Evolutionary conservation across 768 basidiomycete genomes (phyloP), one percentile per base, ranked within the genome.

Genomic region (Panaeolus cyanescens): DNA sequence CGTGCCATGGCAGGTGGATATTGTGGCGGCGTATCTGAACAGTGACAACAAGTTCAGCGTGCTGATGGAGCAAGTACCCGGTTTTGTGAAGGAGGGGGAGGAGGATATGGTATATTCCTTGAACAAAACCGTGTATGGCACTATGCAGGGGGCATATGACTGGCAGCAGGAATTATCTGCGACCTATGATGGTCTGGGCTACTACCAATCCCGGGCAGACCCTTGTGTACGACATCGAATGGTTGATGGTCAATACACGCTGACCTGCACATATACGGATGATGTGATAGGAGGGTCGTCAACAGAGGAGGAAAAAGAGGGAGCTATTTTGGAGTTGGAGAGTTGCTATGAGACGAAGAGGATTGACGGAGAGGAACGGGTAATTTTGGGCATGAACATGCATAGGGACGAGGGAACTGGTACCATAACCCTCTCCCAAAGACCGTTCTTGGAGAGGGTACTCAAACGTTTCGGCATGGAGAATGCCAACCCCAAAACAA

Each of bases 41-140:
- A 56, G 45, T 28, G n/a, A 20, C 2, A 59, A 59, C 34, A 56
- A 59, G 31, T 59, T 56, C 55, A 20, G 33, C 5, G 40, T 50
- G 1, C 33, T 34, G 33, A 70, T 61, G 61, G 60, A 61, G 17
- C 45, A 62, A 13, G 58, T 66, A 30, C 65, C 63, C 0, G 66
- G 68, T 20, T 64, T 65, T 37, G 42, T 60, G 13, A 33, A 31
- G 32, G 36, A n/a, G 45, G 65, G 63, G 61, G 58, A 64, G 59
- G 64, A 65, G 32, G 57, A 62, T 59, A 45, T 55, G 17, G 65
- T 68, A 0, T 71, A 63, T 59, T 65, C 64, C 33, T 63, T 74
- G 1, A 70, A 70, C 42, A 72, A 70, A 54, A 59, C 65, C 31
- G 42, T 71, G 3, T 71, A 69, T 32, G 60, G 68, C 3, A 71